These are phyloP conservation scores for Brassica balearica DNA, from an alignment of 441 rosid genomes.

Conservation along the genomic window DNA sequence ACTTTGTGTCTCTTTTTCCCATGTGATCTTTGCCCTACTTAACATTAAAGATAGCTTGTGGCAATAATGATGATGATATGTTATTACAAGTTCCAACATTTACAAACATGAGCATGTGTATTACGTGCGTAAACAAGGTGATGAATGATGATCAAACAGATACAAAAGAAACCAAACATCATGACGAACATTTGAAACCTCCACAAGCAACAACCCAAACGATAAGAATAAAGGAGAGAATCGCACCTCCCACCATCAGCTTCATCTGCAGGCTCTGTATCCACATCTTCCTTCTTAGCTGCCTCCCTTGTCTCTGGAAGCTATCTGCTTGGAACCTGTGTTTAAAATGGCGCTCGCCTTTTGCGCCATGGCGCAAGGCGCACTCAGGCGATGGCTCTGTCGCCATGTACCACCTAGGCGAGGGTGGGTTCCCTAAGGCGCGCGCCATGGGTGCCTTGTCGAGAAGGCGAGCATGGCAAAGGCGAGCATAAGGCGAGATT, in stretches of 20 bases:
- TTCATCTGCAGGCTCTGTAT: conserved; percentile 86
- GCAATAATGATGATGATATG: conserved; percentile 29
- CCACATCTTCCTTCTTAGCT: conserved; percentile 95
- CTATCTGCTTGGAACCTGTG: conserved; percentile 84
- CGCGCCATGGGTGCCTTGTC: too few species aligned
- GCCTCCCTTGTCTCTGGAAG: conserved; percentile 97
- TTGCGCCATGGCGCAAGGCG: too few species aligned
- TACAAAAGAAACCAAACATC: conserved; percentile 29
- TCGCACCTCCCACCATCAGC: conserved; percentile 76
- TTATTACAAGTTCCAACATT: conserved; percentile 26
- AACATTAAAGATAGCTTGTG: conserved; percentile 12
- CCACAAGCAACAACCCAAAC: conserved; percentile 74
- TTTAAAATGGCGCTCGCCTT: too few species aligned
- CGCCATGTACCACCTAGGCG: too few species aligned
- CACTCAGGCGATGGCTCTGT: too few species aligned
- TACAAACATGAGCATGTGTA: conserved; percentile 37
- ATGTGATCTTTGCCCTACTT: neutral
- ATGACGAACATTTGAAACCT: conserved; percentile 73
- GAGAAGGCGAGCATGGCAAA: too few species aligned
- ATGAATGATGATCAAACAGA: neutral
- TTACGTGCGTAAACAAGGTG: conserved; percentile 16
- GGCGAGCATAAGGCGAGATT: too few species aligned
- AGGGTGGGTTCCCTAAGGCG: too few species aligned
- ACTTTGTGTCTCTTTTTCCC: neutral
- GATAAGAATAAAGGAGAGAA: conserved; percentile 61